Conservation (phyloP, 2,329 filamentous ascomycete genomes). For the Trichoderma atrobrunneum region DNA sequence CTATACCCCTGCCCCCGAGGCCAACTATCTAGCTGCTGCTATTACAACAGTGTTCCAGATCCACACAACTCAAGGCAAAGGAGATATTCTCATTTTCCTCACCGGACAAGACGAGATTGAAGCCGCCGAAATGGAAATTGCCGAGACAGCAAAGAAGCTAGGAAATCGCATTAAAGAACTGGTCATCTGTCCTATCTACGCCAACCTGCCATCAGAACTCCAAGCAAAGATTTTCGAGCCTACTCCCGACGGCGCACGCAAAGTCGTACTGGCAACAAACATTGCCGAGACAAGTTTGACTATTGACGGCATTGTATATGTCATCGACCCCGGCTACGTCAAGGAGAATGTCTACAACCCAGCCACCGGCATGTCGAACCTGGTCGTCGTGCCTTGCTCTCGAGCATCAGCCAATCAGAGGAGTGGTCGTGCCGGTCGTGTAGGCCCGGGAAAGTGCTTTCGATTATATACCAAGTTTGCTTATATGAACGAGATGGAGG, state of each 20-base stretch:
- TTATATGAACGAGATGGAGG: slow-evolving; percentile 92
- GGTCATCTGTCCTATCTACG: slow-evolving; percentile 90
- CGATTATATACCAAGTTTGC: slow-evolving; percentile 90
- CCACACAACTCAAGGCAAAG: slow-evolving; percentile 77
- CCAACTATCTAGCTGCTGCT: slow-evolving; percentile 87
- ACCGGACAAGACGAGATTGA: slow-evolving; percentile 98
- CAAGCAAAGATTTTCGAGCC: slow-evolving; percentile 95
- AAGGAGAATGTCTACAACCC: slow-evolving; percentile 96
- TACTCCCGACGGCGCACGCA: slow-evolving; percentile 78
- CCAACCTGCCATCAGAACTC: slow-evolving; percentile 84
- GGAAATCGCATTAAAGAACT: slow-evolving; percentile 82
- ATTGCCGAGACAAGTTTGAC: slow-evolving; percentile 96
- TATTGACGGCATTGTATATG: slow-evolving; percentile 93
- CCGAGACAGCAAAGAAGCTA: slow-evolving; percentile 82
- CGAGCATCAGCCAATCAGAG: slow-evolving; percentile 90
- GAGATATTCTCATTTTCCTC: slow-evolving; percentile 91
- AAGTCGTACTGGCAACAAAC: slow-evolving; percentile 92
- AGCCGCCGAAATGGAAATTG: slow-evolving; percentile 75
- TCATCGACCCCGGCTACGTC: slow-evolving; percentile 91
- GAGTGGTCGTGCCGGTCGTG: slow-evolving; percentile 87
- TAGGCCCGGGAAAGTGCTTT: slow-evolving; percentile 90
- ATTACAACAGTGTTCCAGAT: slow-evolving; percentile 96
- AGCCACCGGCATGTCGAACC: slow-evolving; percentile 84
- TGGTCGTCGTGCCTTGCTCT: slow-evolving; percentile 88
- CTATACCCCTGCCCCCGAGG: slow-evolving; percentile 86